phyloP scores from a whole-genome alignment of 306 rosid genomes.

The Delonix regia region DNA sequence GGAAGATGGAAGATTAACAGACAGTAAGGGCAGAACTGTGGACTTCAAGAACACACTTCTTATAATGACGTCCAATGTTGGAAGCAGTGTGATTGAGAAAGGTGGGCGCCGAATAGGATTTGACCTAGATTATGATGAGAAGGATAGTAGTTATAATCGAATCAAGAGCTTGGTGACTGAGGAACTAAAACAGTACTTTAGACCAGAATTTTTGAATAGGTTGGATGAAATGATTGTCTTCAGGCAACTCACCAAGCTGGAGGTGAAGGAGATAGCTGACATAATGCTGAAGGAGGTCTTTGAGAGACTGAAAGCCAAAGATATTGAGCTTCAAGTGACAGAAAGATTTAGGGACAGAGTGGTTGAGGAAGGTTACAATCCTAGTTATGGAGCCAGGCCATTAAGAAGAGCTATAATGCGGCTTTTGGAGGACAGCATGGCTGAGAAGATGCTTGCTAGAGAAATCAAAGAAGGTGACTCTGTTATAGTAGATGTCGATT shows the following conservation, averaged over 20 bases:
- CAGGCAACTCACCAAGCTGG: slow-evolving; percentile 90
- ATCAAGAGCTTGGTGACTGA: slow-evolving; percentile 95
- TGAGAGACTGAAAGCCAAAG: slow-evolving; percentile 77
- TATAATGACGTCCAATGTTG: slow-evolving; percentile 95
- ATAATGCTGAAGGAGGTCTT: slow-evolving; percentile 94
- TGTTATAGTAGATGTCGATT: slow-evolving; percentile 85
- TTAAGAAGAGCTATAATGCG: slow-evolving; percentile 95
- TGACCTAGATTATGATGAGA: slow-evolving; percentile 88
- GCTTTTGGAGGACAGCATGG: slow-evolving; percentile 98
- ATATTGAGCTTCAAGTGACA: slow-evolving; percentile 88
- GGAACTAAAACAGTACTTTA: slow-evolving; percentile 88
- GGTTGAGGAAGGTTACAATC: slow-evolving; percentile 93
- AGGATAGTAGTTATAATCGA: slow-evolving; percentile 86
- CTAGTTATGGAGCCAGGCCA: slow-evolving; percentile 98
- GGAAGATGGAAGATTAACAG: slow-evolving; percentile 94
- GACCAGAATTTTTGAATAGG: slow-evolving; percentile 92
- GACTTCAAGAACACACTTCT: slow-evolving; percentile 96
- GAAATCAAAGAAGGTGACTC: slow-evolving; percentile 96
- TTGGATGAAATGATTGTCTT: slow-evolving; percentile 96
- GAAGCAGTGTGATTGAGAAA: slow-evolving; percentile 96
- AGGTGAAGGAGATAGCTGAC: slow-evolving; percentile 94
- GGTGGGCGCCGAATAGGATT: slow-evolving; percentile 92
- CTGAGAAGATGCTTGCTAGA: slow-evolving; percentile 96
- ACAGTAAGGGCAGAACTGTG: slow-evolving; percentile 95
- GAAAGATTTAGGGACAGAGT: slow-evolving; percentile 92